Conservation (phyloP, 345 rosid genomes). For the Eucalyptus marginata region DNA sequence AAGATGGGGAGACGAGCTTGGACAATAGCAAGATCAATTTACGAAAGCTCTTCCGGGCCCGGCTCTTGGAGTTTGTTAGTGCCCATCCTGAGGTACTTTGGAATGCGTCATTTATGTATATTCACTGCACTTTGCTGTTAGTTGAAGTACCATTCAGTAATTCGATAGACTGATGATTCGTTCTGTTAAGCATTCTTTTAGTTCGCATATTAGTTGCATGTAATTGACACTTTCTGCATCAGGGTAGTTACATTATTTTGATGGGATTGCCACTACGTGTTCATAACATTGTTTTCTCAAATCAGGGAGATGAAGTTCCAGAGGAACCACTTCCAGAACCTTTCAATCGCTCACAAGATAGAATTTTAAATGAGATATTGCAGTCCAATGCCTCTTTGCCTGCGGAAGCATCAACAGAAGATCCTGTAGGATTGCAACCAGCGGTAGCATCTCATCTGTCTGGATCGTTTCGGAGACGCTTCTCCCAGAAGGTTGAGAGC, state of each 20-base stretch:
- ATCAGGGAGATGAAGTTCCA: conserved; percentile 77
- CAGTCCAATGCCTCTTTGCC: background rate
- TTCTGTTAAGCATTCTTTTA: background rate
- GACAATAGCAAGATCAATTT: conserved; percentile 29
- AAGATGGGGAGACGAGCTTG: conserved; percentile 12
- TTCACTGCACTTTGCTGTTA: background rate
- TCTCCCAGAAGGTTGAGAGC: conserved; percentile 12
- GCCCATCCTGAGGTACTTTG: conserved; percentile 58
- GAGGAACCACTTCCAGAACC: conserved; percentile 67
- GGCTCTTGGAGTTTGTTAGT: conserved; percentile 42
- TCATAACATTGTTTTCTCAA: background rate
- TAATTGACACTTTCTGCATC: background rate
- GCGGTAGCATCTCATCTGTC: conserved; percentile 32
- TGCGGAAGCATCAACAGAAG: background rate
- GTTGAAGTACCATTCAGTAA: background rate
- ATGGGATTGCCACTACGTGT: background rate
- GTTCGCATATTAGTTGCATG: background rate
- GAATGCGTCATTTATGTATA: background rate
- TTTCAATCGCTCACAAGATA: conserved; percentile 20
- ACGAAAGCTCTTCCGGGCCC: conserved; percentile 47
- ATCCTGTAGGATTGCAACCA: conserved; percentile 5
- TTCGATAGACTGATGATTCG: background rate
- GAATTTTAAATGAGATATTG: background rate
- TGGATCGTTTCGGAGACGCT: conserved; percentile 22
- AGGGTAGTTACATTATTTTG: background rate